Conservation (phyloP, 1,284 basidiomycete genomes). For the Phaffia rhodozyma region DNA sequence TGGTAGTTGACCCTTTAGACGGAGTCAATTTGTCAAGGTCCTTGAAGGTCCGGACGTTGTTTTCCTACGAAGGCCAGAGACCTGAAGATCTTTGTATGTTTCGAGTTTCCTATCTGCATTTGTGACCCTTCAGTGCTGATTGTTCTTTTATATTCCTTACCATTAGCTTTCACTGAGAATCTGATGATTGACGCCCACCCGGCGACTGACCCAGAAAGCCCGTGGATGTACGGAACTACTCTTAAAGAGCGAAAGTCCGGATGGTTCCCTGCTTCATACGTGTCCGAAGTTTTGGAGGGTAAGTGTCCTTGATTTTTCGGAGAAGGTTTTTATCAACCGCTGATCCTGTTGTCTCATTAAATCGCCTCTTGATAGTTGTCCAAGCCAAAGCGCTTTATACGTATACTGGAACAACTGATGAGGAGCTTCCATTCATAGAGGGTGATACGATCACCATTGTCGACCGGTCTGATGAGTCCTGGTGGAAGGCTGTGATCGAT, state of each 20-base stretch:
- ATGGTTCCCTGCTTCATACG: constrained; percentile 84
- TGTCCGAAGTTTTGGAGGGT: constrained; percentile 58
- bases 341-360: background rate
- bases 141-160: background rate
- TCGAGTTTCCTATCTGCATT: background rate
- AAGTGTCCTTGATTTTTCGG: constrained; percentile 30
- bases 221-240: constrained; percentile 85
- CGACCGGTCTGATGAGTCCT: constrained; percentile 66
- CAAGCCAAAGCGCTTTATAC: constrained; percentile 66
- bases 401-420: constrained; percentile 54
- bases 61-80: constrained; percentile 70
- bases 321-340: background rate
- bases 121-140: background rate
- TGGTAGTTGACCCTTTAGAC: constrained; percentile 47
- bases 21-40: constrained; percentile 66
- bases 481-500: constrained; percentile 84
- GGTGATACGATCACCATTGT: constrained; percentile 65
- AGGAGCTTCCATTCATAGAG: constrained; percentile 71
- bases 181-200: constrained; percentile 67
- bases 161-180: constrained; percentile 68
- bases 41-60: constrained; percentile 63
- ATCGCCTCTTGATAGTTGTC: constrained; percentile 33
- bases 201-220: constrained; percentile 53
- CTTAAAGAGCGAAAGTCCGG: constrained; percentile 58
- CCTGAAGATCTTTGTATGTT: constrained; percentile 69